These are phyloP conservation scores for Cordyceps cateniannulata DNA, from an alignment of 2,329 filamentous ascomycete genomes.

Conservation along the genomic window DNA sequence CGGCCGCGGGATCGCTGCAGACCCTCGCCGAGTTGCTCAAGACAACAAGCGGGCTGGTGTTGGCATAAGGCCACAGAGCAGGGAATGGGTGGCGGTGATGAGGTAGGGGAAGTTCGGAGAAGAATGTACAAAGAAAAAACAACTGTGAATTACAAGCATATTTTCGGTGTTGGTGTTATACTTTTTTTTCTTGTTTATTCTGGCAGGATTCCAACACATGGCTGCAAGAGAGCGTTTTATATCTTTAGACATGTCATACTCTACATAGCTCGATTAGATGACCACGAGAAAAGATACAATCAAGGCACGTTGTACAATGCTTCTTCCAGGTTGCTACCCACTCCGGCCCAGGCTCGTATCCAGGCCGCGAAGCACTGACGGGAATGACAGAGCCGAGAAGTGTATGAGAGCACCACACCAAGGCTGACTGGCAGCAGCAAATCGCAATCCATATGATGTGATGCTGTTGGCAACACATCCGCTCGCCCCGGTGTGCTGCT, in stretches of 20 bases:
- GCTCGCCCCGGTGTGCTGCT: too few relatives aligned
- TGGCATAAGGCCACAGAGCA: slow-evolving; percentile 24
- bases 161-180: not conserved
- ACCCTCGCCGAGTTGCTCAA: slow-evolving; percentile 49
- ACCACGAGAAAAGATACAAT: not conserved
- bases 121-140: not conserved
- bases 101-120: not conserved
- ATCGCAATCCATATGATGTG: too few relatives aligned
- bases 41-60: slow-evolving; percentile 41
- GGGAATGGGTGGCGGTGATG: not conserved
- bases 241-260: not conserved
- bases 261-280: not conserved
- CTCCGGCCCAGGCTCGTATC: not conserved
- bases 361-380: not conserved
- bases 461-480: too few relatives aligned
- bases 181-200: not conserved
- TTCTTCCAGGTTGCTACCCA: not conserved
- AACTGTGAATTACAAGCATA: not conserved
- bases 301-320: not conserved
- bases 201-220: not conserved
- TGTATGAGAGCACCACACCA: too few relatives aligned
- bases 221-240: not conserved
- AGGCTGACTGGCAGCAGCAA: too few relatives aligned
- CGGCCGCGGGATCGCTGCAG: slow-evolving; percentile 44
- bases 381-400: too few relatives aligned